These are phyloP conservation scores for Xylariales sp. DNA, from an alignment of 2,329 filamentous ascomycete species.

Conservation along the genomic window DNA sequence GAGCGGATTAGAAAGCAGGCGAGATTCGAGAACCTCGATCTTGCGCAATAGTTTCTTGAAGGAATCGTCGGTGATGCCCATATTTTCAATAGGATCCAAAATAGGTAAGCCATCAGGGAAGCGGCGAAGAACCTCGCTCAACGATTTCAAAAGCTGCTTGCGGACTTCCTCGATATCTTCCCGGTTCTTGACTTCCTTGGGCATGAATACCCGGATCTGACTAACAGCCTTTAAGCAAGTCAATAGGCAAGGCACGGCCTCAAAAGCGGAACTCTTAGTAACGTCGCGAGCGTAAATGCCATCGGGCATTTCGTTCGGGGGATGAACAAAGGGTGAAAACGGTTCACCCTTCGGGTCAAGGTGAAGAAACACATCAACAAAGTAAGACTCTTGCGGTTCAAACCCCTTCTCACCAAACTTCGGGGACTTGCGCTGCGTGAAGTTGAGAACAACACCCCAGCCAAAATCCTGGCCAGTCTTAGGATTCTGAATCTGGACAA, in stretches of 20 bases:
- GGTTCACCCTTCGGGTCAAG: constrained; percentile 47
- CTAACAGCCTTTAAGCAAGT: constrained; percentile 81
- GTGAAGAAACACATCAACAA: constrained; percentile 76
- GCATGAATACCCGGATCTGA: constrained; percentile 78
- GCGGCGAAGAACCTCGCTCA: constrained; percentile 76
- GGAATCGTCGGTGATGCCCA: constrained; percentile 85
- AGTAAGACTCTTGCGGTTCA: constrained; percentile 68
- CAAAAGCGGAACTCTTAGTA: constrained; percentile 65
- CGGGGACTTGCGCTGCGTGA: constrained; percentile 57
- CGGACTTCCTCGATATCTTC: constrained; percentile 64
- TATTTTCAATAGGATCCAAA: constrained; percentile 91
- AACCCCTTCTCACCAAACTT: constrained; percentile 66
- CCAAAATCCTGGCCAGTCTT: constrained; percentile 72
- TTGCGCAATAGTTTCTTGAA: constrained; percentile 93
- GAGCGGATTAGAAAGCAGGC: constrained; percentile 80
- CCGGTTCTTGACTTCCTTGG: constrained; percentile 65
- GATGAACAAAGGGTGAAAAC: constrained; percentile 32
- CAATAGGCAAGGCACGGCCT: constrained; percentile 80
- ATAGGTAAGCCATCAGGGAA: constrained; percentile 90
- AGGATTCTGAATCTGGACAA: constrained; percentile 79
- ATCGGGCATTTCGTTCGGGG: constrained; percentile 48
- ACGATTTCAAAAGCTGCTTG: constrained; percentile 59
- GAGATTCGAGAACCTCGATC: constrained; percentile 93
- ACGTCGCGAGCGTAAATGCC: constrained; percentile 60
- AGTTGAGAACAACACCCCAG: constrained; percentile 86